phyloP scores from a whole-genome alignment of 2,329 filamentous ascomycete species.

The Fusarium chuoi region DNA sequence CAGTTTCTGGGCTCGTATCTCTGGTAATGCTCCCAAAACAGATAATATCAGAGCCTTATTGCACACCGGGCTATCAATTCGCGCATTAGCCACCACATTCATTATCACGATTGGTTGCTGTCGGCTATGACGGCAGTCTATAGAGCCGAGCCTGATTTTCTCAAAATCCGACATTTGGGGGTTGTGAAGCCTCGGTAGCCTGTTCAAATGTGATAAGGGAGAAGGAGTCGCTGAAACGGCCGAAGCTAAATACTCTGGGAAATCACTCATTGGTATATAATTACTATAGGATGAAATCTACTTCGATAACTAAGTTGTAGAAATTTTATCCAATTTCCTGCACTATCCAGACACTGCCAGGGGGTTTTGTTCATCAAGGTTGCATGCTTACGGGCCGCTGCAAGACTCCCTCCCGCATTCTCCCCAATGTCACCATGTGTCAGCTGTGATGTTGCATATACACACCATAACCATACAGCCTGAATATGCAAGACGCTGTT shows the following conservation, averaged over 20 bases:
- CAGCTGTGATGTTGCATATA: accelerated
- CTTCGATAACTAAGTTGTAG: accelerated
- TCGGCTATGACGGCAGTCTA: neutral
- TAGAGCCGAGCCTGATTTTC: neutral
- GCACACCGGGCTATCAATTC: accelerated
- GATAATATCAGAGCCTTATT: neutral
- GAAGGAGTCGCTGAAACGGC: accelerated
- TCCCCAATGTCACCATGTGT: neutral
- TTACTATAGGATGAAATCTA: neutral
- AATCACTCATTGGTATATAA: neutral
- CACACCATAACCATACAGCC: neutral
- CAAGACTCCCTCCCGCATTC: accelerated
- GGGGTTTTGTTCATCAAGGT: accelerated
- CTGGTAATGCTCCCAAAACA: accelerated
- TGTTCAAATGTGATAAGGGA: accelerated
- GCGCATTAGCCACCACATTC: accelerated
- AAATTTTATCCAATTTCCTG: accelerated
- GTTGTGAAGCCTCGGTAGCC: accelerated
- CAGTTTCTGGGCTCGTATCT: accelerated
- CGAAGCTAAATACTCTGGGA: too few species aligned
- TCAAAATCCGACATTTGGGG: neutral
- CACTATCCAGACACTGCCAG: accelerated
- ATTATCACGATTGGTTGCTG: neutral
- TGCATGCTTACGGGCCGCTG: accelerated
- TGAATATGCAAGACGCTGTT: neutral